Conservation (phyloP, 108 stramenopile species). For the Chaetoceros tenuissimus region DNA sequence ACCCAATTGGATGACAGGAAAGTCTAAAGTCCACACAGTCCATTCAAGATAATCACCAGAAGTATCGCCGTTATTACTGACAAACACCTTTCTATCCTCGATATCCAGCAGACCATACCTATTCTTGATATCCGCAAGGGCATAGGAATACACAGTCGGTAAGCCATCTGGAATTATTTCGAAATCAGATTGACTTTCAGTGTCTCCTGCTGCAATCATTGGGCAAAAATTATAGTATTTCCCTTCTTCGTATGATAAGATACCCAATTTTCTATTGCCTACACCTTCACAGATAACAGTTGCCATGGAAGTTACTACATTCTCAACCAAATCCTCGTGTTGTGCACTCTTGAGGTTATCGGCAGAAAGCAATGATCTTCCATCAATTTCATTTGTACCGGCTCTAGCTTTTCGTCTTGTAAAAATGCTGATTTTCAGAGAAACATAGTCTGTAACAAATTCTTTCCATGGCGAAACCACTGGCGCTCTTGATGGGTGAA, state of each 20-base stretch:
- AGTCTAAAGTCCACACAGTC: neutral
- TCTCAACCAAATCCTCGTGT: neutral
- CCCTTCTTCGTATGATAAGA: neutral
- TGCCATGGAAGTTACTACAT: neutral
- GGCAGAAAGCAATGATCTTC: no score
- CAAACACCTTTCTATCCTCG: neutral
- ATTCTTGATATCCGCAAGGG: neutral
- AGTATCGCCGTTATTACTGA: neutral
- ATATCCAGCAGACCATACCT: neutral
- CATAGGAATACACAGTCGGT: neutral
- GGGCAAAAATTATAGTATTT: neutral
- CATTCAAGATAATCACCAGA: neutral
- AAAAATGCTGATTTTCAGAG: neutral
- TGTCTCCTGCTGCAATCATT: neutral
- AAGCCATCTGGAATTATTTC: neutral
- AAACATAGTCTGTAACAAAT: neutral
- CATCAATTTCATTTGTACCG: no score
- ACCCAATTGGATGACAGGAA: neutral
- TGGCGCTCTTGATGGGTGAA: neutral
- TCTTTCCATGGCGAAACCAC: neutral
- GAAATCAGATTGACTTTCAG: neutral
- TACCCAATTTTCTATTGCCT: neutral
- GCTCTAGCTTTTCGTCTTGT: neutral
- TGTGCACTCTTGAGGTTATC: neutral
- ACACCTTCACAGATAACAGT: neutral